Base-by-base conservation (phyloP, 495 filamentous ascomycete species). In the Annulohypoxylon bovei region DNA sequence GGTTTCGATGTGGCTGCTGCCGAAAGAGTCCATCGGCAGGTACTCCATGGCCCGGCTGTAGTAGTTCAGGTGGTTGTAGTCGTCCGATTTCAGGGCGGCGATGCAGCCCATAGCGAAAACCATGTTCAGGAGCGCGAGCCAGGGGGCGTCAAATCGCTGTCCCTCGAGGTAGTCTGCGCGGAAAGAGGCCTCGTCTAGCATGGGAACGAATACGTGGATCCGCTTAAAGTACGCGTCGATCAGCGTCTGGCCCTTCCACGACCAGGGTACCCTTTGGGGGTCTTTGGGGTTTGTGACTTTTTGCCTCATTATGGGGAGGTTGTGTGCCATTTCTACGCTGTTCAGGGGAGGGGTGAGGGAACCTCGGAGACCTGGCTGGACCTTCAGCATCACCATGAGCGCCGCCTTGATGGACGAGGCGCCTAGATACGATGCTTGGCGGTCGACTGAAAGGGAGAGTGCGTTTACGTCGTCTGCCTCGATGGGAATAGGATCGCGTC, bases 401-500 rank as follows among this genome's bases (percentile, higher is more conserved):
- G 90, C 91, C 0, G 92, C 91, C 70, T 91, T 91, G 70, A 95
- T 91, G 18, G 92, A 95, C 0, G 91, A 93, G n/a, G 91, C 88
- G 6, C 92, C 92, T 1, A 95, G 82, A 70, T 94, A 95, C 8
- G 92, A 94, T 7, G 90, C 88, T 62, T 90, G 87, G 7, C 88
- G 84, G 71, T 90, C 86, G 3, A 91, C 83, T 3, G 90, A 88
- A 37, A 95, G 84, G n/a, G 90, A 92, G 0, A 94, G 80, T 0
- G 90, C 91, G 75, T 94, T 94, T 52, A 95, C 90, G 77, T 95
- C 92, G 76, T 95, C 92, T 0, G 91, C 89, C 64, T 93, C 89
- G 53, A 82, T 86, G 28, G 90, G 89, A 47, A 92, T 85, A 22
- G 86, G 79, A 59, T 89, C 88, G 49, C 82, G 77, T 47, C 81